Evolutionary conservation across 73 alveolate genomes (phyloP).

Genomic region (Paramecium sonneborni): DNA sequence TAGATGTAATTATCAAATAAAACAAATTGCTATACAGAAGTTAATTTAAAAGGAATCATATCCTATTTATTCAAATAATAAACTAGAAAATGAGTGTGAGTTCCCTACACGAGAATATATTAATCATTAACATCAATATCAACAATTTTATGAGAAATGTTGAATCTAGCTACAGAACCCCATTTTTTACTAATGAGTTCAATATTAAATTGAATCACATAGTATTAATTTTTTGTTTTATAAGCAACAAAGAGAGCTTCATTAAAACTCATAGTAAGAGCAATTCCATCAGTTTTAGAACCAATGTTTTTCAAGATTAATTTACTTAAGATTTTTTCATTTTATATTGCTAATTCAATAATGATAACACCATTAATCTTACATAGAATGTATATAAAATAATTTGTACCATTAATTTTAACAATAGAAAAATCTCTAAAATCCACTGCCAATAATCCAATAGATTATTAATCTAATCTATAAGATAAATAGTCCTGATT

Average conservation of each 20-base stretch:
- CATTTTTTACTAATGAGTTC: not conserved
- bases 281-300: not conserved
- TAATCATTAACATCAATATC: not conserved
- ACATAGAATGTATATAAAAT: not conserved
- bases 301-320: not conserved
- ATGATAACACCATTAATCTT: not conserved
- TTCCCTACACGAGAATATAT: not conserved
- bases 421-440: not conserved
- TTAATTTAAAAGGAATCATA: not conserved
- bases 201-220: not conserved
- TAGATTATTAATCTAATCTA: not conserved
- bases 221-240: not conserved
- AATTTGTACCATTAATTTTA: not conserved
- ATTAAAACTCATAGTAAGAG: not conserved
- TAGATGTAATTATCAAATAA: not conserved
- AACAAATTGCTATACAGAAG: not conserved
- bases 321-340: not conserved
- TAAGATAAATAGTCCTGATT: not conserved
- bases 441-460: not conserved
- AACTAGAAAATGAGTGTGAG: not conserved
- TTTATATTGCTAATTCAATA: not conserved
- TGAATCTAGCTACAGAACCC: not conserved
- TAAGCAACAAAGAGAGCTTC: not conserved
- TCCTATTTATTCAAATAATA: not conserved
- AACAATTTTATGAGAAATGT: not conserved